phyloP scores from a whole-genome alignment of 768 basidiomycete genomes.

The Termitomyces heimii region DNA sequence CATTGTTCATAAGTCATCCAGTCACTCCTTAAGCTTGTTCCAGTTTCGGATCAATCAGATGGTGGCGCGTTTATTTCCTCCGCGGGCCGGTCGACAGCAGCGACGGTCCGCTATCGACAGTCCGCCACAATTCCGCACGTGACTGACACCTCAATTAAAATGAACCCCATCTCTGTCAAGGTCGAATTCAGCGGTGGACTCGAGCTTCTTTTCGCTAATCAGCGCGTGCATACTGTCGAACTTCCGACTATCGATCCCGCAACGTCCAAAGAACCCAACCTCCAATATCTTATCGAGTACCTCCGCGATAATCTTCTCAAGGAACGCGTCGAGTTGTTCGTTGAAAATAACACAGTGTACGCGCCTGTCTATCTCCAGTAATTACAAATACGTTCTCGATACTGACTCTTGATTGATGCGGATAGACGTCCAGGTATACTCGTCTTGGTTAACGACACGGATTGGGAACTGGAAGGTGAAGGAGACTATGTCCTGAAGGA shows the following conservation, averaged over 20 bases:
- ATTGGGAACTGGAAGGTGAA: slow-evolving; percentile 98
- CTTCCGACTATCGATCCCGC: slow-evolving; percentile 35
- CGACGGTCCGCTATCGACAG: background rate
- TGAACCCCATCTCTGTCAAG: slow-evolving; percentile 37
- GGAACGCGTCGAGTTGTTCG: slow-evolving; percentile 85
- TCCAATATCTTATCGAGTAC: slow-evolving; percentile 75
- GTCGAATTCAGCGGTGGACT: slow-evolving; percentile 83
- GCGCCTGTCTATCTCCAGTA: slow-evolving; percentile 18
- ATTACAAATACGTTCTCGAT: background rate
- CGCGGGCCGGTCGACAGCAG: background rate
- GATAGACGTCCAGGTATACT: slow-evolving; percentile 88
- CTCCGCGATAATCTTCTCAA: slow-evolving; percentile 73
- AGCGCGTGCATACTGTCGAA: slow-evolving; percentile 50
- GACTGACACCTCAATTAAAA: background rate
- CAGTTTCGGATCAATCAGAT: too few species aligned
- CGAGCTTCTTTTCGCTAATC: slow-evolving; percentile 76
- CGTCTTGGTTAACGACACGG: slow-evolving; percentile 94
- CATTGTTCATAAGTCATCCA: background rate
- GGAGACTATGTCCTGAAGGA: slow-evolving; percentile 74
- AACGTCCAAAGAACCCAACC: slow-evolving; percentile 33
- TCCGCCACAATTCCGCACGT: background rate
- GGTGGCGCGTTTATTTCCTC: too few species aligned
- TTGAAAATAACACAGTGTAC: slow-evolving; percentile 84
- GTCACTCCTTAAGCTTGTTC: too few species aligned
- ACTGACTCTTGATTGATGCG: background rate